Base-by-base conservation (phyloP, 208 protist genomes). In the Crithidia acanthocephali region DNA sequence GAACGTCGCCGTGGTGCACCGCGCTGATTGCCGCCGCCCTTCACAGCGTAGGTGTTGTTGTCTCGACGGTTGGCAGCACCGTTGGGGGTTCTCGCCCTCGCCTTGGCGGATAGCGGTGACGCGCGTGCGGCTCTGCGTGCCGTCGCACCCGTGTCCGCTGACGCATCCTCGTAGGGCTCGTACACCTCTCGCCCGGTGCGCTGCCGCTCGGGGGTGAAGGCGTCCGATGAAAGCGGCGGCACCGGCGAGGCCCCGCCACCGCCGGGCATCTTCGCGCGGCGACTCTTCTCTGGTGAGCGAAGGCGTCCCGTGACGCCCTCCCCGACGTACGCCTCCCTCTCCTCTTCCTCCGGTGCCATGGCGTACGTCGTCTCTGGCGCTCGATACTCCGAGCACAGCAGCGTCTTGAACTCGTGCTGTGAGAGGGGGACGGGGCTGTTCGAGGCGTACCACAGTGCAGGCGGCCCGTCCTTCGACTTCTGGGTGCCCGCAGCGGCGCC, bases 301-400 rank as follows among this genome's bases (percentile, higher is more conserved):
- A 27, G 30, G 23, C 32, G 20, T 45, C 6, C 52, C 28, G 2
- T 58, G 2, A 33, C 28, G 20, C 8, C 23, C n/a, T 23, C 15
- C 27, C 2, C 65, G 52, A 15, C 18, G n/a, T n/a, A n/a, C n/a
- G 9, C 44, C 9, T 48, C 44, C 44, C 4, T 13, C 4, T n/a
- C 16, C 4, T 48, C 44, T 15, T 4, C 48, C 48, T 27, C n/a
- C 4, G 47, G 48, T 8, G 33, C 22, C 16, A 42, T 47, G 0
- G 57, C 63, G 48, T 68, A 68, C 7, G 42, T 35, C 51, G n/a
- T 64, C 56, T 74, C 52, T 0, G 79, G 61, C 7, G 76, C 53
- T 11, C 75, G 61, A 66, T 87, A 92, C 60, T 84, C 82, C 15
- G 74, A 73, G 72, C 89, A 85, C 52, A 95, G 70, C 27, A 95